Percentiles rank a stretch among this genome's conserved stretches.
Conservation (phyloP, 305 asterid species). For the Euphrasia arctica region DNA sequence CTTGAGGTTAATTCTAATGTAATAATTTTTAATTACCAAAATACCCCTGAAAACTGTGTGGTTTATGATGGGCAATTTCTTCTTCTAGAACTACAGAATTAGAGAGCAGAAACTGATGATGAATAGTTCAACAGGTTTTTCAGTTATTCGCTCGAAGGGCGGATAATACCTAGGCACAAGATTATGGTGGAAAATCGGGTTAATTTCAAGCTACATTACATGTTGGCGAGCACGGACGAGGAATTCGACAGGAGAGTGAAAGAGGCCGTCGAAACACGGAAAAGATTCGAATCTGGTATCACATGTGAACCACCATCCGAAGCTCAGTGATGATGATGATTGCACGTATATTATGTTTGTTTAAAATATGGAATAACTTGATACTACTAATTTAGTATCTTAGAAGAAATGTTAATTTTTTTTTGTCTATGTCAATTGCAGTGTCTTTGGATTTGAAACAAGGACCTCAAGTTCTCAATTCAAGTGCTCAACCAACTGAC, state of each 20-base stretch:
- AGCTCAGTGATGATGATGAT: slow-evolving; percentile 27
- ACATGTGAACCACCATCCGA: slow-evolving; percentile 26
- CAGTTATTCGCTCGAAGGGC: slow-evolving; percentile 85
- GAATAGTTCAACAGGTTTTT: slow-evolving; percentile 54
- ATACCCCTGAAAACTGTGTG: too few relatives aligned
- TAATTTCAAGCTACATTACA: slow-evolving; percentile 76
- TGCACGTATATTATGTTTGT: slow-evolving; percentile 14
- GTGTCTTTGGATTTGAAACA: too few relatives aligned
- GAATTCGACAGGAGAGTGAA: slow-evolving; percentile 56
- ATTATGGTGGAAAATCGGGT: slow-evolving; percentile 66
- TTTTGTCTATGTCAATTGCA: too few relatives aligned
- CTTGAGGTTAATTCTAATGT: too few relatives aligned
- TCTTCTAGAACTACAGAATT: too few relatives aligned
- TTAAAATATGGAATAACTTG: slow-evolving; percentile 19
- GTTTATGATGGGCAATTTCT: too few relatives aligned
- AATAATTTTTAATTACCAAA: too few relatives aligned
- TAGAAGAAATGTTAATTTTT: slow-evolving; percentile 3
- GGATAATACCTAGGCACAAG: slow-evolving; percentile 78
- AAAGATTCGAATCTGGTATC: slow-evolving; percentile 67
- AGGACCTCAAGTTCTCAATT: too few relatives aligned
- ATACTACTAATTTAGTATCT: slow-evolving; percentile 9
- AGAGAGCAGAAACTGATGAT: not conserved
- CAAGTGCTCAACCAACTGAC: too few relatives aligned
- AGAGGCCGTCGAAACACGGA: slow-evolving; percentile 58
- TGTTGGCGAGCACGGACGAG: slow-evolving; percentile 72